These are phyloP conservation scores for Aureobasidium melanogenum DNA, from an alignment of 2,329 filamentous ascomycete species.

Conservation along the genomic window DNA sequence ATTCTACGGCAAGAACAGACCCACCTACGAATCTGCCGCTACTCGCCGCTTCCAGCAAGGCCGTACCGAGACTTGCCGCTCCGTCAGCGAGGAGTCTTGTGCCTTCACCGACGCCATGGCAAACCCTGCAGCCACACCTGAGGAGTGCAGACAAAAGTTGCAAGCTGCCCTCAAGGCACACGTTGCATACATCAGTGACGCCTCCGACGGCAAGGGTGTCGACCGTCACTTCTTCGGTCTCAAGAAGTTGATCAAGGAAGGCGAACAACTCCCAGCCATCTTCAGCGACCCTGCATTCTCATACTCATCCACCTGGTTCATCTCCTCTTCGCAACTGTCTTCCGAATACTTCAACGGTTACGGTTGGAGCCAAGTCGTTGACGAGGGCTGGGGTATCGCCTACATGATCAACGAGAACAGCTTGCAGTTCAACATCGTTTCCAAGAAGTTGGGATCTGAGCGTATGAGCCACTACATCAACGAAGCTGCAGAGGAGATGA, in stretches of 20 bases:
- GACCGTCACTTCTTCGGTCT: conserved; percentile 96
- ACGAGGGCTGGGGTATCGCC: conserved; percentile 91
- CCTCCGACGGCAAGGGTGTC: conserved; percentile 85
- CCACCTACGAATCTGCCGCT: conserved; percentile 94
- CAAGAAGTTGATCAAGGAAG: conserved; percentile 76
- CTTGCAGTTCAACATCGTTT: conserved; percentile 96
- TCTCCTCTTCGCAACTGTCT: conserved; percentile 82
- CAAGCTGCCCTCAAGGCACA: conserved; percentile 73
- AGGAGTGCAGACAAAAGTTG: conserved; percentile 65
- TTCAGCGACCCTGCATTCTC: conserved; percentile 78
- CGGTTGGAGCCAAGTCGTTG: conserved; percentile 96
- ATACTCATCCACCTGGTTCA: conserved; percentile 83
- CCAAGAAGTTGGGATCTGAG: conserved; percentile 81
- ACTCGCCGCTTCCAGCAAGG: conserved; percentile 93
- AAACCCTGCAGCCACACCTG: conserved; percentile 54
- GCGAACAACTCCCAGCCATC: conserved; percentile 71
- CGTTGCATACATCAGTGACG: conserved; percentile 81
- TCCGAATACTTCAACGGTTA: conserved; percentile 99
- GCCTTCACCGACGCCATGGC: conserved; percentile 84
- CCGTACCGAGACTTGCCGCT: conserved; percentile 90
- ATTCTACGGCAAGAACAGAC: conserved; percentile 96
- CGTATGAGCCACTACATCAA: conserved; percentile 95
- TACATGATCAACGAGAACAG: conserved; percentile 99
- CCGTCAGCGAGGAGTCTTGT: conserved; percentile 82
- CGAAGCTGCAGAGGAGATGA: conserved; percentile 83